A percentile compares a stretch with the other conserved stretches of the same genome.
Evolutionary conservation across 257 asterid species (phyloP).

Genomic region (Salvia rosmarinus): DNA sequence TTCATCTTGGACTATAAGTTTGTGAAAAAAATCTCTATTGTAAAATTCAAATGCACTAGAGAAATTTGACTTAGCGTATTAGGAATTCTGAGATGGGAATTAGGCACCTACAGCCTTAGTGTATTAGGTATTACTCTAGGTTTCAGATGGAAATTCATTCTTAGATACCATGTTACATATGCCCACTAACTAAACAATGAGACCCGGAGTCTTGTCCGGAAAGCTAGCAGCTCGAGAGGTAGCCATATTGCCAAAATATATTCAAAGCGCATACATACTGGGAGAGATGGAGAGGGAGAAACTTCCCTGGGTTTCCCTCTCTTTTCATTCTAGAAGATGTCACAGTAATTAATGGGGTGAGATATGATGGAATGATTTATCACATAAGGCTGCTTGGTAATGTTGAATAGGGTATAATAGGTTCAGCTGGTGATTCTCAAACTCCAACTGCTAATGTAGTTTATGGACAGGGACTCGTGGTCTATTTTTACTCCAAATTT

Average conservation of each 20-base stretch:
- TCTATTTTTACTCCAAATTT: too few species aligned
- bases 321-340: too few species aligned
- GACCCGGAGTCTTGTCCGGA: neutral
- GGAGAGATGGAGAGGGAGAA: neutral
- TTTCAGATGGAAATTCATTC: neutral
- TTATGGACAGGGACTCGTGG: too few species aligned
- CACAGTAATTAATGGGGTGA: too few species aligned
- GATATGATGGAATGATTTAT: too few species aligned
- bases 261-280: neutral
- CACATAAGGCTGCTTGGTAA: too few species aligned
- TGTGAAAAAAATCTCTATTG: neutral
- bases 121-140: neutral
- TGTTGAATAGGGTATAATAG: too few species aligned
- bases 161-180: neutral
- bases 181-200: neutral
- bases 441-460: too few species aligned
- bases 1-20: neutral
- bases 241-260: neutral
- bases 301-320: too few species aligned
- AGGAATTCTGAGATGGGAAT: neutral
- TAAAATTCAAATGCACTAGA: neutral
- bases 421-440: too few species aligned
- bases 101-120: neutral
- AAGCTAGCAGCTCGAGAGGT: neutral
- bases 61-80: too few species aligned